These are phyloP conservation scores for Gossypium australe DNA, from an alignment of 345 rosid genomes.

Conservation along the genomic window DNA sequence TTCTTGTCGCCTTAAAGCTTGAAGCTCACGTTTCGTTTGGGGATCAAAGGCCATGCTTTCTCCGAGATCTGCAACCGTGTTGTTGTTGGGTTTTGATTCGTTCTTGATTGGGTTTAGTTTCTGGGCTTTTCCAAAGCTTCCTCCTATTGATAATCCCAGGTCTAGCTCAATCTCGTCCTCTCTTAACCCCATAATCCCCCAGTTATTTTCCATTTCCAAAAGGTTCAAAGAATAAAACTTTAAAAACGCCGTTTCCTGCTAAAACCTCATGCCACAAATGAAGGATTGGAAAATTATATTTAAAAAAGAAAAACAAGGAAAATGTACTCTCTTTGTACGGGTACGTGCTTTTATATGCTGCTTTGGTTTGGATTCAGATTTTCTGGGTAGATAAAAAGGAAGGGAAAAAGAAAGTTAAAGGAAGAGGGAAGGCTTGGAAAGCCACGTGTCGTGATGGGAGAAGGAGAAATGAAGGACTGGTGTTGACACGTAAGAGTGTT, in stretches of 20 bases:
- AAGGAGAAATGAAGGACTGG: conserved; percentile 15
- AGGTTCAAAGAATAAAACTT: background rate
- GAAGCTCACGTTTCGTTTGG: conserved; percentile 29
- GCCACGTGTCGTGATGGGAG: conserved; percentile 39
- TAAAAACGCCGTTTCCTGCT: background rate
- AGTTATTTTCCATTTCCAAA: conserved; percentile 17
- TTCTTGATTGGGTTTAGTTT: conserved; percentile 19
- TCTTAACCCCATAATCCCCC: conserved; percentile 23
- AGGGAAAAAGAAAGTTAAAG: background rate
- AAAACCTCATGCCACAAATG: conserved; percentile 1
- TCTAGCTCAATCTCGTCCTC: conserved; percentile 50
- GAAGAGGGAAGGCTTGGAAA: background rate
- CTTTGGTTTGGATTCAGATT: background rate
- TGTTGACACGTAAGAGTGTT: conserved; percentile 31
- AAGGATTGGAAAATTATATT: background rate
- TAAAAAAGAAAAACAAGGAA: background rate
- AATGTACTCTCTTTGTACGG: background rate
- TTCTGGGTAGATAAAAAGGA: conserved; percentile 1
- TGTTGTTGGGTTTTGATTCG: background rate
- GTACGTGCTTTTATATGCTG: background rate
- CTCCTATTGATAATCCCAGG: conserved; percentile 53
- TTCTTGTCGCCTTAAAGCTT: conserved; percentile 35
- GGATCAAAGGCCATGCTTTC: conserved; percentile 9
- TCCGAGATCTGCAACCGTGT: background rate
- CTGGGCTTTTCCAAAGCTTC: conserved; percentile 34